Percentiles rank a stretch among this genome's conserved stretches.
phyloP scores from a whole-genome alignment of 495 filamentous ascomycete genomes.

The Haplographium delicatum region DNA sequence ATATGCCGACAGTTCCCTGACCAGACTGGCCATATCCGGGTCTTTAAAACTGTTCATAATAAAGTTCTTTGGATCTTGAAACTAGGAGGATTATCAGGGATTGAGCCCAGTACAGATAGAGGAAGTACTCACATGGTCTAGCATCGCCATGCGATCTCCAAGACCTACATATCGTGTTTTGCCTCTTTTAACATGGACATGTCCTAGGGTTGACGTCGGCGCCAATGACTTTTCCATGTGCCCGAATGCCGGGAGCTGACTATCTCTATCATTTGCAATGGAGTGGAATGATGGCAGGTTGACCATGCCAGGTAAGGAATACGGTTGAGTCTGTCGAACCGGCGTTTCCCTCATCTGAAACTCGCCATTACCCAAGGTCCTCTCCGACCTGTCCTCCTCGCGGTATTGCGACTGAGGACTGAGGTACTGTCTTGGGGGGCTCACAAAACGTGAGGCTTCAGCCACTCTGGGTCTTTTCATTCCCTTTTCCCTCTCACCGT shows the following conservation, averaged over 20 bases:
- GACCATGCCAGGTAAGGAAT: no score
- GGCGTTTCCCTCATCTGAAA: no score
- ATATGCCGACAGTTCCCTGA: slow-evolving; percentile 14
- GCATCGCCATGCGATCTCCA: slow-evolving; percentile 17
- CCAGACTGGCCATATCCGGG: not conserved
- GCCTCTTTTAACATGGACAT: slow-evolving; percentile 12
- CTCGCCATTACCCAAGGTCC: no score
- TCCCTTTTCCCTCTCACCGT: slow-evolving; percentile 3
- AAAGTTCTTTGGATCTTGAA: slow-evolving; percentile 18
- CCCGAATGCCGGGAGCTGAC: no score
- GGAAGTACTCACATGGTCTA: slow-evolving; percentile 15
- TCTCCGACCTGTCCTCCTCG: no score
- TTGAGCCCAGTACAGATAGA: not conserved
- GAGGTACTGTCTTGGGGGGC: no score
- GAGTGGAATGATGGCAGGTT: no score
- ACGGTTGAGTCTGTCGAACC: no score
- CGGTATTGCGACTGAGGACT: no score
- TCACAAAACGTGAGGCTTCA: no score
- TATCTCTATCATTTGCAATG: no score
- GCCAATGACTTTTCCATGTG: no score
- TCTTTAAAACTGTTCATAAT: slow-evolving; percentile 11
- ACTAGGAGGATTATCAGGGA: slow-evolving; percentile 13
- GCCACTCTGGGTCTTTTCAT: slow-evolving; percentile 13
- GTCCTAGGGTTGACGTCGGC: slow-evolving; percentile 3
- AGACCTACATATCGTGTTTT: slow-evolving; percentile 16